Percentiles rank a stretch among this genome's conserved stretches.
Evolutionary conservation across 257 asterid species (phyloP).

Genomic region (Solanum ahanhuiri): DNA sequence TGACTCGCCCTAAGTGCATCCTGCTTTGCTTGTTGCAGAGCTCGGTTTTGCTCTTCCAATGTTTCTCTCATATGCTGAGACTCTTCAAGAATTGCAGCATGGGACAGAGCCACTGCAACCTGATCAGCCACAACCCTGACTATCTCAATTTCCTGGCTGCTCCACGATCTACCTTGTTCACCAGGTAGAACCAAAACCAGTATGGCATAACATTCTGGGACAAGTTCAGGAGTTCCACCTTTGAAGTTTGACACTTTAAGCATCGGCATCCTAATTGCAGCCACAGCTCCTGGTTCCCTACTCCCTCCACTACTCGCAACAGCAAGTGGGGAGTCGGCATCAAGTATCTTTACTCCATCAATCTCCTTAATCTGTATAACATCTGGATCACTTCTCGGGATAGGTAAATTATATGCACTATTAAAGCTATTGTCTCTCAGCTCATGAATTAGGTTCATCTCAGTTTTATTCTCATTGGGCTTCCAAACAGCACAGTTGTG

Average conservation of each 20-base stretch:
- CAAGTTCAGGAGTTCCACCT: conserved; percentile 91
- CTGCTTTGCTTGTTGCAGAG: conserved; percentile 69
- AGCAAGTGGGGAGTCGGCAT: conserved; percentile 59
- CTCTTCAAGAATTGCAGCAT: conserved; percentile 96
- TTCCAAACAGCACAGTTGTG: conserved; percentile 89
- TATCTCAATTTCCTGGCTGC: conserved; percentile 68
- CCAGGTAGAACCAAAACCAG: conserved; percentile 80
- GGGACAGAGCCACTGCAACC: conserved; percentile 95
- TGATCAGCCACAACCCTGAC: conserved; percentile 89
- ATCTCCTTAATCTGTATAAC: conserved; percentile 55
- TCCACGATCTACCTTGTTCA: conserved; percentile 62
- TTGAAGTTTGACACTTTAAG: conserved; percentile 77
- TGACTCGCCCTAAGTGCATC: conserved; percentile 84
- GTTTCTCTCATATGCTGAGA: conserved; percentile 79
- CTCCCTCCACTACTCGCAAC: conserved; percentile 55
- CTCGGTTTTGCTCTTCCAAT: conserved; percentile 71
- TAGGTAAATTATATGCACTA: conserved; percentile 11
- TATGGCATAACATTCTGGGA: conserved; percentile 80
- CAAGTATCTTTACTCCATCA: conserved; percentile 61
- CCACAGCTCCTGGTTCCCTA: conserved; percentile 60
- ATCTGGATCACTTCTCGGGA: conserved; percentile 50
- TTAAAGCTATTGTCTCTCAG: conserved; percentile 36
- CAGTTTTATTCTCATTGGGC: conserved; percentile 62
- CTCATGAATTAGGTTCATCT: conserved; percentile 70
- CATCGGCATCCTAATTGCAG: conserved; percentile 96